A percentile compares a stretch with the other conserved stretches of the same genome.
These are phyloP conservation scores for Phytophthora parvispora DNA, from an alignment of 352 stramenopile genomes.

Conservation along the genomic window DNA sequence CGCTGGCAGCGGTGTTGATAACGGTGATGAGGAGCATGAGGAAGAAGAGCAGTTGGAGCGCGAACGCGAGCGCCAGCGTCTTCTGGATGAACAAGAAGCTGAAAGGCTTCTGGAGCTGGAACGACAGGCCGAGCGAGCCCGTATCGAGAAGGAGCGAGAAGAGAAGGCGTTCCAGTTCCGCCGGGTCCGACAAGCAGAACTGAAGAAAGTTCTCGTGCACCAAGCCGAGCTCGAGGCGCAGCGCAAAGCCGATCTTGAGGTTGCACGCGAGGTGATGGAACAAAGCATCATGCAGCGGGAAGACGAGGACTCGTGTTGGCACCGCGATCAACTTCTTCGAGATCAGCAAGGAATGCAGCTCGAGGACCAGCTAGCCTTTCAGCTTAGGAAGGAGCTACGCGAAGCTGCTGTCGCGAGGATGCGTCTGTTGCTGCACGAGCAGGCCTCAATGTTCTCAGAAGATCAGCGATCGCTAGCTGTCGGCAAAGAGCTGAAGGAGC, in stretches of 20 bases:
- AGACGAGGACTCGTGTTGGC: constrained; percentile 41
- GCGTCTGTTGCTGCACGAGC: constrained; percentile 51
- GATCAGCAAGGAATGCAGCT: constrained; percentile 53
- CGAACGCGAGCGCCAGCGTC: constrained; percentile 65
- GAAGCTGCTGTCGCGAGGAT: constrained; percentile 40
- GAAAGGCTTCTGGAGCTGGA: constrained; percentile 68
- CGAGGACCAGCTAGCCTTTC: constrained; percentile 50
- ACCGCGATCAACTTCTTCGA: constrained; percentile 34
- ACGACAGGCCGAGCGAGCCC: constrained; percentile 53
- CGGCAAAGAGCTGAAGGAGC: constrained; percentile 33
- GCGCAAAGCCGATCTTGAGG: constrained; percentile 47
- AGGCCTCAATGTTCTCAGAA: constrained; percentile 58
- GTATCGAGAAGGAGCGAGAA: constrained; percentile 72
- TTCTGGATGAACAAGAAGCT: constrained; percentile 69
- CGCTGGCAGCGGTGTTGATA: constrained; percentile 70
- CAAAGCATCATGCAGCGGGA: constrained; percentile 44
- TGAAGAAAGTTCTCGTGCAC: constrained; percentile 64
- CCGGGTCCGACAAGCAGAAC: constrained; percentile 56
- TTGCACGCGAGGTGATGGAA: constrained; percentile 29
- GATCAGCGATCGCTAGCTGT: constrained; percentile 49
- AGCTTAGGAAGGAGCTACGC: constrained; percentile 33
- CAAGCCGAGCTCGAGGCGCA: constrained; percentile 67
- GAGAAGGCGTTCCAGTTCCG: constrained; percentile 67
- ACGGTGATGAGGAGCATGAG: constrained; percentile 80
- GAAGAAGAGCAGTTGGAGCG: constrained; percentile 72